Base-by-base conservation (phyloP, 768 basidiomycete species). In the Lactarius psammicola region DNA sequence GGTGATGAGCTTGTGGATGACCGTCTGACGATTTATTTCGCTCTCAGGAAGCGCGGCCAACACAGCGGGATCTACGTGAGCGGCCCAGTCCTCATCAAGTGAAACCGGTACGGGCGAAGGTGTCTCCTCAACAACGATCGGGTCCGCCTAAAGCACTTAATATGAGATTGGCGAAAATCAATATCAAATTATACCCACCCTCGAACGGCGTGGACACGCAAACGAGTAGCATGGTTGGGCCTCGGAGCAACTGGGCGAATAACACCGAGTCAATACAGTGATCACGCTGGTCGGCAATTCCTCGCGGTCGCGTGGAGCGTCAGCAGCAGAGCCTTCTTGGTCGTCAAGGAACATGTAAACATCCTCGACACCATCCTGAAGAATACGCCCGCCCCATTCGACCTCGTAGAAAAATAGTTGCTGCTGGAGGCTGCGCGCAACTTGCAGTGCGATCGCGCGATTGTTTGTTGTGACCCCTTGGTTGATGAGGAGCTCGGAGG, bases 401-500 rank as follows among this genome's bases (percentile, higher is more conserved):
- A 98, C 95, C 74, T 98, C 96, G 73, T 94, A 93, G 76, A 97
- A 95, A 81, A 94, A 98, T 5, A 98, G 82, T 74, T 96, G 94
- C 65, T 85, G 88, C 73, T 98, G 95, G 42, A 98, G 80, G 64
- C 91, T 92, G 44, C 94, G 87, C 4, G 94, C 97, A 42, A 96
- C 88, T 73, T 90, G 87, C 33, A 97, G 78, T 4, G 95, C 93
- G 18, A 89, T 87, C 7, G 91, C 84, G 9, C 95, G 82, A 70
- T 95, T 93, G 66, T 83, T 88, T 0, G 87, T 87, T 3, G 87
- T 86, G 40, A 89, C 80, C 13, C 85, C 86, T 67, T 92, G 89
- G 62, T 87, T 85, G 71, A 89, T 82, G 56, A 89, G 84, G 9
- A 95, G 81, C 72, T 95, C 91, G 26, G 89, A 84, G 74, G 92